Base-by-base conservation (phyloP, 1,139 yeast genomes). In the Blastobotrys capitulatus region DNA sequence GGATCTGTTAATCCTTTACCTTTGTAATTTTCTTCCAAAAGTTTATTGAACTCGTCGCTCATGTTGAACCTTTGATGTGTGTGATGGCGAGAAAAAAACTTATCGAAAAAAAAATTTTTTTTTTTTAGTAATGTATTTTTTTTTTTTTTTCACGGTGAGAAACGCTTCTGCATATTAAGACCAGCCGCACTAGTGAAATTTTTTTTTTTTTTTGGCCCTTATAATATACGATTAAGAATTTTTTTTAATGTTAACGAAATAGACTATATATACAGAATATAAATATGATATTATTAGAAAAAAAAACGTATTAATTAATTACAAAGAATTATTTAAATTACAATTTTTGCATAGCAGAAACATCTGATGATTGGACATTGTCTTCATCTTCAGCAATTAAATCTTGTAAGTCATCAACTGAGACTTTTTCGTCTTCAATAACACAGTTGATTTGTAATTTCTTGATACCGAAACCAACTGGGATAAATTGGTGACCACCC, bases 381-480 rank as follows among this genome's bases (percentile, higher is more conserved):
- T 92, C 99, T 81, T 92, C 98, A 72, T 86, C 95, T 69, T 84
- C 97, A 79, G 88, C 96, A 66, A 92, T 83, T 52, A 62, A 61
- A 61, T 73, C 79, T 78, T 90, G 95, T 71, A 94, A 84, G 53
- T 86, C 97, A 64, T 86, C 96, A 66, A 89, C 69, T 58, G 97
- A 87, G 61, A 92, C 96, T 82, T 83, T 83, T 63, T 81, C 96
- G 75, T 92, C 99, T 82, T 90, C 97, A 64, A 92, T 84, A 71
- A 92, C 98, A 78, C 86, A 77, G 92, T 89, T 92, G 76, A 94
- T 87, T 81, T 92, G 98, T 74, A 92, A 83, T 82, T 94, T 92
- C 86, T 88, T 88, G 81, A 92, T 92, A 82, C 99, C 99, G 85
- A 80, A 92, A 76, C 98, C 99, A 67, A 94, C 95, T 70, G 96